These are phyloP conservation scores for Herpetospermum pedunculosum DNA, from an alignment of 306 rosid species.

Conservation along the genomic window DNA sequence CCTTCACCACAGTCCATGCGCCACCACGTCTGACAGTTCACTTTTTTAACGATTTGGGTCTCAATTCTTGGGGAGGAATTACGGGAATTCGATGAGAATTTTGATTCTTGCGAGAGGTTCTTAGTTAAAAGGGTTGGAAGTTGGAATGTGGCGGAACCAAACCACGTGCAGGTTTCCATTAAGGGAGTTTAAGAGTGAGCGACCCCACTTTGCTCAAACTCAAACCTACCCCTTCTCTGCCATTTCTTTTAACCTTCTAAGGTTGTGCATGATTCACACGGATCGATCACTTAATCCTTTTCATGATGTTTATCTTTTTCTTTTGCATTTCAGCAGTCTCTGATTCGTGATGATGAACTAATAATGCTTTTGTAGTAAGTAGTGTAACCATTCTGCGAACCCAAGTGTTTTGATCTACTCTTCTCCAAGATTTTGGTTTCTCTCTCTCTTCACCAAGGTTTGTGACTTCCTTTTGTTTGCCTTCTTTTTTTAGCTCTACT, in stretches of 20 bases:
- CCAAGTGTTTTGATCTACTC: background rate
- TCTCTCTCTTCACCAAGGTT: constrained; percentile 3
- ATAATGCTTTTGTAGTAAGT: background rate
- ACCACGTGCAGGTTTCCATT: constrained; percentile 62
- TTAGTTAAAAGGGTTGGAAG: constrained; percentile 15
- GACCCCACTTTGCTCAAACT: constrained; percentile 14
- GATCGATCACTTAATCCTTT: background rate
- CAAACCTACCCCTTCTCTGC: constrained; percentile 54
- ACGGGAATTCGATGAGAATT: background rate
- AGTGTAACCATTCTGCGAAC: background rate
- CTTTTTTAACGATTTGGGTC: background rate
- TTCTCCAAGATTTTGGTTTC: background rate
- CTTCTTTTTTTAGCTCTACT: background rate
- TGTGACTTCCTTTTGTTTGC: background rate
- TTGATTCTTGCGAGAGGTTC: constrained; percentile 1
- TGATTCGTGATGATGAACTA: background rate
- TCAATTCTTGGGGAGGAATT: background rate
- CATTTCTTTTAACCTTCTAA: background rate
- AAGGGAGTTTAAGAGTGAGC: constrained; percentile 24
- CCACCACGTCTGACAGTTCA: background rate
- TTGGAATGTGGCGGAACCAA: constrained; percentile 41
- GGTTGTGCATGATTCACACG: background rate
- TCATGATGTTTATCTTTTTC: background rate
- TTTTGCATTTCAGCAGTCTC: background rate
- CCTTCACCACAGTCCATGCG: constrained; percentile 26